These are phyloP conservation scores for Pueraria montana DNA, from an alignment of 306 rosid species.

Conservation along the genomic window DNA sequence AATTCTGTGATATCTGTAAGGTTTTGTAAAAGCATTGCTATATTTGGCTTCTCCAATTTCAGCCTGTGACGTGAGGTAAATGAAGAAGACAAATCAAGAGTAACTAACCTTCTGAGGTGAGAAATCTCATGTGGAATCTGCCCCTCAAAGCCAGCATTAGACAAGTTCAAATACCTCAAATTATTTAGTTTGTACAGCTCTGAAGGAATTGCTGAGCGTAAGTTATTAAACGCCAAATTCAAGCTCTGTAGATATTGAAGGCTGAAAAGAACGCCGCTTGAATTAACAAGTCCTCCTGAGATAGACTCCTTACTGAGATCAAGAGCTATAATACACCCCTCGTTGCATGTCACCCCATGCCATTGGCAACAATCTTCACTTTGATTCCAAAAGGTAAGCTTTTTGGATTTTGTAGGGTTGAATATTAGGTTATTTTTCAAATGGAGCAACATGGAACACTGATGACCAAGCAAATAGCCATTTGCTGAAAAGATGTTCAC, in stretches of 20 bases:
- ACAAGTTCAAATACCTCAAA: conserved; percentile 50
- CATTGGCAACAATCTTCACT: conserved; percentile 57
- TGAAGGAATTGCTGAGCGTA: conserved; percentile 33
- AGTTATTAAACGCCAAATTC: conserved; percentile 44
- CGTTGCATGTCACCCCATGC: conserved; percentile 58
- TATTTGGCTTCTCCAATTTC: conserved; percentile 22
- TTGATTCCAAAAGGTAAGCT: conserved; percentile 45
- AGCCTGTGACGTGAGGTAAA: neutral
- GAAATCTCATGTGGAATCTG: conserved; percentile 53
- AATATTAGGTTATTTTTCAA: conserved; percentile 37
- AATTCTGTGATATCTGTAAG: conserved; percentile 45
- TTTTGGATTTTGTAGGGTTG: neutral
- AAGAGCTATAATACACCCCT: conserved; percentile 35
- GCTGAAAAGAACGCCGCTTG: conserved; percentile 41
- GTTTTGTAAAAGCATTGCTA: conserved; percentile 20
- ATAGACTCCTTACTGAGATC: conserved; percentile 48
- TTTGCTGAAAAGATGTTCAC: neutral
- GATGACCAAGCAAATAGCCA: conserved; percentile 22
- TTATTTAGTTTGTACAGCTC: conserved; percentile 18
- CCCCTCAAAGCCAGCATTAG: conserved; percentile 51
- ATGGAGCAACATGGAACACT: neutral
- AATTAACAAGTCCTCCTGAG: conserved; percentile 23
- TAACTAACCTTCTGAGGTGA: conserved; percentile 28
- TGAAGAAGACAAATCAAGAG: conserved; percentile 48
- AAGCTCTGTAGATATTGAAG: conserved; percentile 40